phyloP scores from a whole-genome alignment of 441 rosid species.

The Euphorbia celastroides region DNA sequence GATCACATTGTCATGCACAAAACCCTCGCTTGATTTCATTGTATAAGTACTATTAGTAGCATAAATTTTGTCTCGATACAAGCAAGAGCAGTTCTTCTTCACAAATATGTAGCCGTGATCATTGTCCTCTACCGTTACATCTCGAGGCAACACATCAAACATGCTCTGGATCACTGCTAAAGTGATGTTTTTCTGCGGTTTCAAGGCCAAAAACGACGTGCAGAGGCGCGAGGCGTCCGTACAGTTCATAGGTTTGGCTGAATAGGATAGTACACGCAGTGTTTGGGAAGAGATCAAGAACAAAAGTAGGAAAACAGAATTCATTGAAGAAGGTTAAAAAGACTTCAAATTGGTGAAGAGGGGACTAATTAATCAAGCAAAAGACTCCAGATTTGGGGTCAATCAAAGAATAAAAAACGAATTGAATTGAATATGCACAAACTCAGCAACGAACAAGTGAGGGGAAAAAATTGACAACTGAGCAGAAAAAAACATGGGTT shows the following conservation, averaged over 20 bases:
- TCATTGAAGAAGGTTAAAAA: conserved; percentile 28
- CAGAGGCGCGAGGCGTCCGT: conserved; percentile 77
- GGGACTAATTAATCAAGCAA: neutral
- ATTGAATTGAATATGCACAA: neutral
- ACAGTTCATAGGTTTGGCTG: conserved; percentile 64
- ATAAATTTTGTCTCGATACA: conserved; percentile 47
- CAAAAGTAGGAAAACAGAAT: conserved; percentile 21
- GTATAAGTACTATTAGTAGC: conserved; percentile 76
- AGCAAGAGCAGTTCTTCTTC: conserved; percentile 88
- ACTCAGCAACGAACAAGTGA: conserved; percentile 1
- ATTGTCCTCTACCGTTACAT: conserved; percentile 50
- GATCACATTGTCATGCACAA: conserved; percentile 50
- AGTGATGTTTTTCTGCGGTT: conserved; percentile 56
- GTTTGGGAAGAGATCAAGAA: conserved; percentile 24
- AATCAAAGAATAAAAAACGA: neutral
- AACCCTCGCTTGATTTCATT: conserved; percentile 55
- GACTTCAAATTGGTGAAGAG: conserved; percentile 16
- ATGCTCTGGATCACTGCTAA: conserved; percentile 73
- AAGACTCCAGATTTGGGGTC: neutral
- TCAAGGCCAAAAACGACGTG: conserved; percentile 81
- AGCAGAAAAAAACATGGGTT: conserved; percentile 10
- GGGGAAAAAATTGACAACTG: conserved; percentile 4
- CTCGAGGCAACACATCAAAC: conserved; percentile 78
- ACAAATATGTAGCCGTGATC: conserved; percentile 53
- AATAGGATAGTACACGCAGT: conserved; percentile 23